These are phyloP conservation scores for Xylaria hypoxylon DNA, from an alignment of 2,329 filamentous ascomycete genomes.

Conservation along the genomic window DNA sequence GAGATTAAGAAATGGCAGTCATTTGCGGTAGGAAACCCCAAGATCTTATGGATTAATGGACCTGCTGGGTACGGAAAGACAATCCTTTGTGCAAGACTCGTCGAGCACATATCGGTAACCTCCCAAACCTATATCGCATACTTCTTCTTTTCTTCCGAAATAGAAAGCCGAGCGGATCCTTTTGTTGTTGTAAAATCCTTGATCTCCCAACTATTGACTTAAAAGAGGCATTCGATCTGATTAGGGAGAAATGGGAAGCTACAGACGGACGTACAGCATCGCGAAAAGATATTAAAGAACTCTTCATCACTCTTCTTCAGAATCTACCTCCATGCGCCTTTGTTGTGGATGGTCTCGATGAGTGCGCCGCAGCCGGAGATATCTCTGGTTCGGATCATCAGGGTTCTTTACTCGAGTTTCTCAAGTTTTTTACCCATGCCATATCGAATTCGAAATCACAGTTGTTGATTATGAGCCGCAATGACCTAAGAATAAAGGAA, in stretches of 20 bases:
- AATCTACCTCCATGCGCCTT: constrained; percentile 41
- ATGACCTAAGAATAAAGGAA: constrained; percentile 44
- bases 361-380: constrained; percentile 43
- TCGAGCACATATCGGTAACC: constrained; percentile 39
- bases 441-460: constrained; percentile 29
- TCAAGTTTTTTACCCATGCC: constrained; percentile 31
- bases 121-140: constrained; percentile 35
- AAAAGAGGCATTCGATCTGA: constrained; percentile 36
- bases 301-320: constrained; percentile 38
- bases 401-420: constrained; percentile 33
- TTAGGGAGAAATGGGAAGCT: constrained; percentile 8
- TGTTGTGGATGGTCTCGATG: constrained; percentile 53
- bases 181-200: constrained; percentile 49
- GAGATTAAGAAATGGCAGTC: constrained; percentile 41
- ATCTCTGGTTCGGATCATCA: not conserved
- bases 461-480: constrained; percentile 47
- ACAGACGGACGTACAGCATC: constrained; percentile 35
- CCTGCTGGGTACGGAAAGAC: constrained; percentile 53
- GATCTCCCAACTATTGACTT: constrained; percentile 44
- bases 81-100: constrained; percentile 48
- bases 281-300: constrained; percentile 25
- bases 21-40: not conserved
- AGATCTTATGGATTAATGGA: constrained; percentile 51
- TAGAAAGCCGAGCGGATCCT: constrained; percentile 44
- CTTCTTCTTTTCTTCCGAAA: constrained; percentile 53